These are phyloP conservation scores for Senecio squalidus DNA, from an alignment of 140 eudicot species.

Conservation along the genomic window DNA sequence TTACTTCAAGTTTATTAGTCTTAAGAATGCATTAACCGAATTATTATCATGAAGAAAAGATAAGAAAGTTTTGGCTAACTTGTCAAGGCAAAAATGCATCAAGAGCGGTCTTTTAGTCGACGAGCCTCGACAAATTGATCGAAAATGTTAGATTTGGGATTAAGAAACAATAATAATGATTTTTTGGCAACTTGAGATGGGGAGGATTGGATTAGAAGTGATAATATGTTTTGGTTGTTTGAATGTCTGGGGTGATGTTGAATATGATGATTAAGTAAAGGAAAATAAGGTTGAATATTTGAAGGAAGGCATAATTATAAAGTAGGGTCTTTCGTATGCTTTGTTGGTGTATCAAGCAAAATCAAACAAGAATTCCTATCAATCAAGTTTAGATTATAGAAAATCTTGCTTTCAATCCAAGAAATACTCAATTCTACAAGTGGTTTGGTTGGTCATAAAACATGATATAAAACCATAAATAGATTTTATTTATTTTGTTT, in stretches of 20 bases:
- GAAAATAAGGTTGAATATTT: constrained; percentile 11
- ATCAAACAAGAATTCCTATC: background rate
- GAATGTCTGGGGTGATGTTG: constrained; percentile 6
- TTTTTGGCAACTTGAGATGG: background rate
- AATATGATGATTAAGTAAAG: constrained; percentile 7
- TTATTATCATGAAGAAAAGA: background rate
- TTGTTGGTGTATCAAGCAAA: constrained; percentile 20
- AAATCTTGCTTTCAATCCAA: too few species aligned
- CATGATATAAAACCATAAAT: too few species aligned
- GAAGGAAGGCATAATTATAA: constrained; percentile 31
- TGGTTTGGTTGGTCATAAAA: too few species aligned
- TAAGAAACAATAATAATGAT: background rate
- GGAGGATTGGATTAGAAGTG: constrained; percentile 34
- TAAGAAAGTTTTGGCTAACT: constrained; percentile 5
- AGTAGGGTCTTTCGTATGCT: constrained; percentile 21
- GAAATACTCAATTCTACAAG: too few species aligned
- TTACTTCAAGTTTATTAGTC: background rate
- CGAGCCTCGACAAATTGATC: background rate
- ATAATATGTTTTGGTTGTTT: constrained; percentile 5
- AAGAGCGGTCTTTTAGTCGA: too few species aligned
- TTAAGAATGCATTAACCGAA: too few species aligned
- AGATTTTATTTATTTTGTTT: too few species aligned
- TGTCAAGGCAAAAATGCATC: background rate
- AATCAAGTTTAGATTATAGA: background rate
- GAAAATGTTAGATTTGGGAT: background rate